These are phyloP conservation scores for Picochlorum sp. DNA, from an alignment of 139 green algal species.

Conservation along the genomic window DNA sequence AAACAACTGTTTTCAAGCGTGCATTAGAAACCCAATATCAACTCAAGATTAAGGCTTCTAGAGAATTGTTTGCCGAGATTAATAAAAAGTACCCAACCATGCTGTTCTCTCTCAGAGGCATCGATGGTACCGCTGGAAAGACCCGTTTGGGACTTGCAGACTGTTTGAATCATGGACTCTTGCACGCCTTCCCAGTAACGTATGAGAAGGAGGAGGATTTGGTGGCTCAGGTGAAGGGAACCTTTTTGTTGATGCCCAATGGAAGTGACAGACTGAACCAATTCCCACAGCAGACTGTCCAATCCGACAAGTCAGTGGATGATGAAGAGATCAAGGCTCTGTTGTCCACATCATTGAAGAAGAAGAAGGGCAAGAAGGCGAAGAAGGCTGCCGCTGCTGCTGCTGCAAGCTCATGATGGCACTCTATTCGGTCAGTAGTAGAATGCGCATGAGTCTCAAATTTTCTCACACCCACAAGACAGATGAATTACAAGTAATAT, in stretches of 20 bases:
- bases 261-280: constrained; percentile 75
- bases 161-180: constrained; percentile 86
- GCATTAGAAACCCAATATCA: constrained; percentile 85
- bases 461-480: too few species aligned
- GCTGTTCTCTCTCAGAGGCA: constrained; percentile 78
- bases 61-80: constrained; percentile 77
- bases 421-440: too few species aligned
- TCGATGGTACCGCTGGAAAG: constrained; percentile 29
- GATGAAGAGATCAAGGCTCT: constrained; percentile 54
- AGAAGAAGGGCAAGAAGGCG: constrained; percentile 50
- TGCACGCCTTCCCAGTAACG: constrained; percentile 92
- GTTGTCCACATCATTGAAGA: constrained; percentile 39
- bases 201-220: constrained; percentile 72
- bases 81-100: constrained; percentile 78
- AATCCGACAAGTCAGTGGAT: constrained; percentile 65
- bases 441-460: too few species aligned
- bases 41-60: constrained; percentile 78
- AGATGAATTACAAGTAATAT: too few species aligned
- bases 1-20: constrained; percentile 97
- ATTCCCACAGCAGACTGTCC: constrained; percentile 57
- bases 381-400: constrained; percentile 19
- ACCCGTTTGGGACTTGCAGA: constrained; percentile 77
- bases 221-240: constrained; percentile 79
- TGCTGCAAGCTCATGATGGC: too few species aligned
- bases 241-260: constrained; percentile 93